Evolutionary conservation across 2,329 filamentous ascomycete species (phyloP).

Genomic region (Ophiostoma pallidulum): DNA sequence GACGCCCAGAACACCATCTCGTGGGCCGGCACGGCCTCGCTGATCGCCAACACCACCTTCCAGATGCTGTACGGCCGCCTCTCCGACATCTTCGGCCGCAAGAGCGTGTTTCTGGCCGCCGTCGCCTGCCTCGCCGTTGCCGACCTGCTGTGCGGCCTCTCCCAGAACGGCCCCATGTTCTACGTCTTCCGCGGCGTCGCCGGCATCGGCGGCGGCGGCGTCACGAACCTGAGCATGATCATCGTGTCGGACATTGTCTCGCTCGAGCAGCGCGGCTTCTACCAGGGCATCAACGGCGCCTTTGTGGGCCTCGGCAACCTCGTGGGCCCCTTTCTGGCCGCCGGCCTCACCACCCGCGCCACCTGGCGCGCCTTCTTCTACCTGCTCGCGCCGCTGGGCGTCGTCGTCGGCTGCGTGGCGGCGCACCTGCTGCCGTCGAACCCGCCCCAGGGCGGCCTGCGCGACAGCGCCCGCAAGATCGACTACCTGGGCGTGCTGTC

Average conservation of each 20-base stretch:
- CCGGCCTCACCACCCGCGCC: conserved; percentile 27
- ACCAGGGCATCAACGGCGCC: conserved; percentile 34
- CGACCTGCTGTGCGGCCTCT: conserved; percentile 50
- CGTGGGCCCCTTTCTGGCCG: conserved; percentile 35
- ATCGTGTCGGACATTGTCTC: conserved; percentile 52
- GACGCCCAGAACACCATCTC: conserved; percentile 40
- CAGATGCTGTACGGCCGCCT: conserved; percentile 55
- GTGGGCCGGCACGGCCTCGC: conserved; percentile 44
- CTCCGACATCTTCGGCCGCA: conserved; percentile 53
- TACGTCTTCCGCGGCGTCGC: conserved; percentile 52
- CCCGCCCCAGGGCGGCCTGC: conserved; percentile 24
- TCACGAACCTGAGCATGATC: conserved; percentile 50
- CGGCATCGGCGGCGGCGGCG: conserved; percentile 53
- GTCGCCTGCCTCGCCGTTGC: conserved; percentile 43
- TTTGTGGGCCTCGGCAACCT: conserved; percentile 33
- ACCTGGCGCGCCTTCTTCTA: conserved; percentile 37
- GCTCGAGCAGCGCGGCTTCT: conserved; percentile 49
- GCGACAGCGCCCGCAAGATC: conserved; percentile 43
- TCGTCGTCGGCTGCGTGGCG: conserved; percentile 33
- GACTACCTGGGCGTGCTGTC: conserved; percentile 49
- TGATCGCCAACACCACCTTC: conserved; percentile 52
- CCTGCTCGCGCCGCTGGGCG: conserved; percentile 41
- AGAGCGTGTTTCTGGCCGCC: conserved; percentile 45
- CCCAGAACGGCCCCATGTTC: conserved; percentile 45
- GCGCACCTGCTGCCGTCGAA: conserved; percentile 43